A percentile compares a stretch with the other conserved stretches of the same genome.
Conservation (phyloP, 177 flowering plant genomes). For the Vitis hybrid region DNA sequence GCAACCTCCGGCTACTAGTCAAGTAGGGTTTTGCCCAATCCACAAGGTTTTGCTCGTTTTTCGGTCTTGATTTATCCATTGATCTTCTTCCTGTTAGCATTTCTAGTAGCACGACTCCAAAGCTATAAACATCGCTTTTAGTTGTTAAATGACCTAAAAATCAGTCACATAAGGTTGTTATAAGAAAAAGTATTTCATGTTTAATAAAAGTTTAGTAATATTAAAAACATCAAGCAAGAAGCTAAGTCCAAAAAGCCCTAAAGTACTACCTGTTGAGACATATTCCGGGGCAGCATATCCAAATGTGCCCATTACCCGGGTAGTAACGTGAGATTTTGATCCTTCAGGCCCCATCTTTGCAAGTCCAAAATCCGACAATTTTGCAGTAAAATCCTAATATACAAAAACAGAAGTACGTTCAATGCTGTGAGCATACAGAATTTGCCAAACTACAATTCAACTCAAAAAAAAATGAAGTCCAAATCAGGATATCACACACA, state of each 20-base stretch:
- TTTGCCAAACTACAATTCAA: background rate
- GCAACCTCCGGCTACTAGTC: constrained; percentile 62
- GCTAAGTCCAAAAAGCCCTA: background rate
- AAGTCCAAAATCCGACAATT: constrained; percentile 92
- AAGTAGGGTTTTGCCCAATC: constrained; percentile 85
- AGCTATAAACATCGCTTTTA: constrained; percentile 92
- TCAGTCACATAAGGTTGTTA: background rate
- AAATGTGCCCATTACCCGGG: constrained; percentile 96
- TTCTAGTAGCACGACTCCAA: constrained; percentile 91
- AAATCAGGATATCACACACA: constrained; percentile 28
- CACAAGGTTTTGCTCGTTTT: constrained; percentile 76
- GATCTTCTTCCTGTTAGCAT: constrained; percentile 85
- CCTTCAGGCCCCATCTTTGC: constrained; percentile 99
- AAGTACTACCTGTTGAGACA: constrained; percentile 68
- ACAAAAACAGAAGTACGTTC: background rate
- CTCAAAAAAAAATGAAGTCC: background rate
- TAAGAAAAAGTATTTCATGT: too few species aligned
- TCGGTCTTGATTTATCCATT: constrained; percentile 70
- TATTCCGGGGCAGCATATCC: constrained; percentile 99
- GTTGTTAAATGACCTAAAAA: constrained; percentile 87
- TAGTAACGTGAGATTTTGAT: constrained; percentile 89
- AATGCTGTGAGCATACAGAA: background rate
- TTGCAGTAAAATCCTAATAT: constrained; percentile 81
- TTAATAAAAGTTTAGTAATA: too few species aligned
- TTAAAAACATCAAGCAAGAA: too few species aligned